phyloP scores from a whole-genome alignment of 345 rosid genomes.

The Eucalyptus paniculata region DNA sequence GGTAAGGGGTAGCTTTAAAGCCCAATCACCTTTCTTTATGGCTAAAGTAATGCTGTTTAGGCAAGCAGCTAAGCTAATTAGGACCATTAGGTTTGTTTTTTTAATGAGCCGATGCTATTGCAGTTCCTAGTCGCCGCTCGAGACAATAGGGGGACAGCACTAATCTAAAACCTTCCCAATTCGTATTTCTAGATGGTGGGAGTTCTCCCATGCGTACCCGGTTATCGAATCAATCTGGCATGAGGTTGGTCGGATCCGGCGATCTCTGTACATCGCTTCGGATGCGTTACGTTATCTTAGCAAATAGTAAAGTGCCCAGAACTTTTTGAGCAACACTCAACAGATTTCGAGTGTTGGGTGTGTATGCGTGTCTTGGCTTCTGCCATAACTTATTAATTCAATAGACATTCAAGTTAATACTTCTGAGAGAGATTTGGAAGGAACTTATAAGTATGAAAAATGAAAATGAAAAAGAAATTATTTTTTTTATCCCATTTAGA shows the following conservation, averaged over 20 bases:
- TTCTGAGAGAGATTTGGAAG: background rate
- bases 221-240: background rate
- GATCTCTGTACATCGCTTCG: rapidly evolving
- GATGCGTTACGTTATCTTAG: background rate
- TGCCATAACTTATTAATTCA: background rate
- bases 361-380: background rate
- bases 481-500: background rate
- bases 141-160: background rate
- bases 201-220: background rate
- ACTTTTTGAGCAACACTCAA: background rate
- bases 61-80: background rate
- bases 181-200: background rate
- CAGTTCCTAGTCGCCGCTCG: background rate
- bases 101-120: background rate
- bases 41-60: background rate
- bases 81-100: background rate
- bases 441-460: background rate
- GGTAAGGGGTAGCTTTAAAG: background rate
- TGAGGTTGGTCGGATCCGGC: background rate
- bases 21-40: background rate
- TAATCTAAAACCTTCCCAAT: background rate
- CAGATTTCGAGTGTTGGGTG: background rate
- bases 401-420: background rate
- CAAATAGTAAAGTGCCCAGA: background rate
- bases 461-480: background rate